phyloP scores from a whole-genome alignment of 2,329 filamentous ascomycete species.

The Diaporthe sp. region DNA sequence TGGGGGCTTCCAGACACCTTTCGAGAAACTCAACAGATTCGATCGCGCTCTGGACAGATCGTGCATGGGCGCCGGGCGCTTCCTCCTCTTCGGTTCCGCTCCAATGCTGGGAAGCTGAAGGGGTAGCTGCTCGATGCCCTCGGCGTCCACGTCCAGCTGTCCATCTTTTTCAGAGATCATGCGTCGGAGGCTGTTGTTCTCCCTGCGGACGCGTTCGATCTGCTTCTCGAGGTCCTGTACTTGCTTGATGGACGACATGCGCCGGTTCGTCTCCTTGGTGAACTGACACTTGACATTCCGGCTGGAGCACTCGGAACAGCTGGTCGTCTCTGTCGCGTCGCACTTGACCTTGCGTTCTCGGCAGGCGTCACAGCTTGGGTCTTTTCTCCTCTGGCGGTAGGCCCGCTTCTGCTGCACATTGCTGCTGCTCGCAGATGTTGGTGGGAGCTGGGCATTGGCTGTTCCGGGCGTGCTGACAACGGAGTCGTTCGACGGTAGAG shows the following conservation, averaged over 20 bases:
- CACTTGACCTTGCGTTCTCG: slow-evolving; percentile 89
- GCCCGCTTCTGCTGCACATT: slow-evolving; percentile 83
- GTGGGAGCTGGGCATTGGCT: slow-evolving; percentile 51
- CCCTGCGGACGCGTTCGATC: slow-evolving; percentile 81
- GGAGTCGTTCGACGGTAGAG: slow-evolving; percentile 70
- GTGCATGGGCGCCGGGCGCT: slow-evolving; percentile 70
- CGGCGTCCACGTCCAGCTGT: slow-evolving; percentile 53
- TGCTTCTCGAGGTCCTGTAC: slow-evolving; percentile 97
- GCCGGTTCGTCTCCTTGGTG: slow-evolving; percentile 97
- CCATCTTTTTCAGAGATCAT: slow-evolving; percentile 67
- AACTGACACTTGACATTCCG: slow-evolving; percentile 98
- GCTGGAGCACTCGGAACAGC: slow-evolving; percentile 97
- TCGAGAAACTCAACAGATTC: slow-evolving; percentile 80
- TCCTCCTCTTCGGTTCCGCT: slow-evolving; percentile 73
- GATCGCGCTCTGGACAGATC: slow-evolving; percentile 79
- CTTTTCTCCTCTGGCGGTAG: slow-evolving; percentile 94
- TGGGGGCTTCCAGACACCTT: slow-evolving; percentile 84
- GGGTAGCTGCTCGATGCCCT: slow-evolving; percentile 61
- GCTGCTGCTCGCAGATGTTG: slow-evolving; percentile 44
- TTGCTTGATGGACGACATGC: slow-evolving; percentile 99
- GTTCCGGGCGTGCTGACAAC: slow-evolving; percentile 66
- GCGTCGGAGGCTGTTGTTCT: slow-evolving; percentile 80
- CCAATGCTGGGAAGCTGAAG: slow-evolving; percentile 75
- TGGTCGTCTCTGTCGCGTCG: slow-evolving; percentile 95
- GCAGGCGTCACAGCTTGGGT: slow-evolving; percentile 97